Percentiles rank a stretch among this genome's conserved stretches.
Evolutionary conservation across 164 flowering plant genomes (phyloP).

Genomic region (Sextonia rubra): DNA sequence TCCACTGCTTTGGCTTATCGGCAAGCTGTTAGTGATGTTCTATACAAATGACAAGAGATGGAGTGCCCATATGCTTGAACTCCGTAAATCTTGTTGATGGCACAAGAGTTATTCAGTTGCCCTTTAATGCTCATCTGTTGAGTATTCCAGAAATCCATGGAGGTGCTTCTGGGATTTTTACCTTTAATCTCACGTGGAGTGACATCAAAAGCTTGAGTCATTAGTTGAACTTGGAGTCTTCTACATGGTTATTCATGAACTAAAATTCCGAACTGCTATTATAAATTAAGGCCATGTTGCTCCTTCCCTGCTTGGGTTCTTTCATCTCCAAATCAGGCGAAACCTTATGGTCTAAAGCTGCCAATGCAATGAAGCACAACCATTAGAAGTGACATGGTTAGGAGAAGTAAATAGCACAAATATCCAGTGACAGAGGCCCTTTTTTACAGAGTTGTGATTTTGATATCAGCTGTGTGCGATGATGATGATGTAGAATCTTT

Average conservation of each 20-base stretch:
- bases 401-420: neutral
- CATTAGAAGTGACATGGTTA: neutral
- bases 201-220: constrained; percentile 63
- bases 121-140: constrained; percentile 24
- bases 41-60: constrained; percentile 82
- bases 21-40: constrained; percentile 71
- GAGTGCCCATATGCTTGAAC: constrained; percentile 63
- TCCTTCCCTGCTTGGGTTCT: neutral
- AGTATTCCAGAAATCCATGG: constrained; percentile 38
- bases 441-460: neutral
- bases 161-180: constrained; percentile 41
- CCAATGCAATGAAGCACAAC: neutral
- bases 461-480: too few species aligned
- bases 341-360: neutral
- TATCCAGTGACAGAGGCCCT: neutral
- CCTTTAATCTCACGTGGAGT: constrained; percentile 68
- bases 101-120: constrained; percentile 44
- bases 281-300: neutral
- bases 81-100: constrained; percentile 64
- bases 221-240: constrained; percentile 29
- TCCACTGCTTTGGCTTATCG: constrained; percentile 76
- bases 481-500: too few species aligned
- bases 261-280: neutral
- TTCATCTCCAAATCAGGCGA: neutral
- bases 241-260: neutral